Percentiles rank a stretch among this genome's conserved stretches.
phyloP scores from a whole-genome alignment of 306 rosid genomes.

The Glycine soja region DNA sequence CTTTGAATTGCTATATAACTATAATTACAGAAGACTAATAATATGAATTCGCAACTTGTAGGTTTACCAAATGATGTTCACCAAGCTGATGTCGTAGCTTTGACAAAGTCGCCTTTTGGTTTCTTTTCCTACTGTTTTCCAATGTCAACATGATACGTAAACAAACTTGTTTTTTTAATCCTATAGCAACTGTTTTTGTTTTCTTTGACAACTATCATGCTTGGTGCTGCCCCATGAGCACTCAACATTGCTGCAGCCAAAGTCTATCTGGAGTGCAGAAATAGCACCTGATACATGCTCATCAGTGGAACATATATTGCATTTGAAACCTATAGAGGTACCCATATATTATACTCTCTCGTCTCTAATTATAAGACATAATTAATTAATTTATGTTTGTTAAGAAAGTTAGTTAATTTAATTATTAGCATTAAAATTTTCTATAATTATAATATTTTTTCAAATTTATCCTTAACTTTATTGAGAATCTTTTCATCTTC shows the following conservation, averaged over 20 bases:
- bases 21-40: too few relatives aligned
- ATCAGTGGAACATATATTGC: constrained; percentile 84
- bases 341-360: constrained; percentile 13
- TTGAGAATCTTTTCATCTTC: too few relatives aligned
- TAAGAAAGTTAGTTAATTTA: too few relatives aligned
- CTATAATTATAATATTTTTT: too few relatives aligned
- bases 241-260: constrained; percentile 71
- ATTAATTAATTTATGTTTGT: too few relatives aligned
- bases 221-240: constrained; percentile 77
- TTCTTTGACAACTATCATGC: constrained; percentile 77
- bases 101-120: constrained; percentile 65
- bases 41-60: constrained; percentile 44
- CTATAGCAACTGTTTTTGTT: constrained; percentile 43
- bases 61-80: constrained; percentile 66
- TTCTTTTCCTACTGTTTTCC: constrained; percentile 29
- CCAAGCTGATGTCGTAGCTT: constrained; percentile 78
- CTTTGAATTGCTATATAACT: too few relatives aligned
- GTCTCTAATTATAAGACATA: too few relatives aligned
- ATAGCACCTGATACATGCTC: constrained; percentile 72
- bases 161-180: constrained; percentile 21
- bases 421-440: too few relatives aligned
- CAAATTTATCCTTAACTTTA: too few relatives aligned
- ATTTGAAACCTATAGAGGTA: constrained; percentile 90
- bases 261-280: constrained; percentile 89
- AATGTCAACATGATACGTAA: constrained; percentile 4